Base-by-base conservation (phyloP, 2,329 filamentous ascomycete species). In the Coniochaeta sp. region DNA sequence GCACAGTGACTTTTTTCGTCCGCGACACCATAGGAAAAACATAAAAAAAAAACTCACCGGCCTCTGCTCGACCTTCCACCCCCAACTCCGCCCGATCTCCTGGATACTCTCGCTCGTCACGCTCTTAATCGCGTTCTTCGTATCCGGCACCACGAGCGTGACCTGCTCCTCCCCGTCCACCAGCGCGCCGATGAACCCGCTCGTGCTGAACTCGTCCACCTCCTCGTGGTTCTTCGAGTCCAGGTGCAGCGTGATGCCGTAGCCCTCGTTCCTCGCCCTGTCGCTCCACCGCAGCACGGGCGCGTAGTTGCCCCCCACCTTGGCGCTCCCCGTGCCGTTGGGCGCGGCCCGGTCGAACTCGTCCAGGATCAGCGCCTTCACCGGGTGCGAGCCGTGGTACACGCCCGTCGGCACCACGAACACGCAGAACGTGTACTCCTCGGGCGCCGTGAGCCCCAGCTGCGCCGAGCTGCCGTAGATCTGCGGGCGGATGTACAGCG, bases 161-260 rank as follows among this genome's bases (percentile, higher is more conserved):
- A 89, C 79, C 32, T 82, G 75, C 4, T 79, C 76, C 4, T 79
- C 76, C 3, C 81, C 83, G 50, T 86, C 78, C 59, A 81, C 81
- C 65, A 83, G 80, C 6, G 90, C 89, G 3, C 92, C 95, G 64
- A 98, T 89, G 73, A 99, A 98, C 0, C 91, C 93, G 64, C 89
- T 93, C 0, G 95, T 98, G 66, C 89, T 95, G 72, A 98, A 99
- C 80, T 99, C 93, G 70, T 99, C 93, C 63, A 99, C 85, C 72
- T 96, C 91, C 62, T 85, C 88, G 67, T 93, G 84, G 10, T 85
- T 90, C 69, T 87, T 87, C 72, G 90, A 95, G 75, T 98, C 95
- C 59, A 98, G 79, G 73, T 98, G 93, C 69, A 98, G 80, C 1
- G 93, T 98, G 70, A 98, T 98, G n/a, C 91, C 93, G 70, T 84